Evolutionary conservation across 768 basidiomycete genomes (phyloP).

Genomic region (Sistotremastrum niveocremeum): DNA sequence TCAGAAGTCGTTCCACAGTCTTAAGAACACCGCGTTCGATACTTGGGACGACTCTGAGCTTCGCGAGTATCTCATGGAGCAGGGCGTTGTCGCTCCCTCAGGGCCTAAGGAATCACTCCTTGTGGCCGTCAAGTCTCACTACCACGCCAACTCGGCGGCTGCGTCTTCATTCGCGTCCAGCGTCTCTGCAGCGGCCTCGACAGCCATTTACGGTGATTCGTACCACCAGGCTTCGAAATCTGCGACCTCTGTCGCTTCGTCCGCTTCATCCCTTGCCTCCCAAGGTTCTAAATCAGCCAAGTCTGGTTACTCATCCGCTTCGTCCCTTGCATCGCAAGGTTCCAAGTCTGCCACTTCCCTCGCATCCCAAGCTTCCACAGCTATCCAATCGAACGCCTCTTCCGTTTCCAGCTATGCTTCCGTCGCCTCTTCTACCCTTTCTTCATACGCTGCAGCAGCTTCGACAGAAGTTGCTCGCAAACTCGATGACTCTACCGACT

Average conservation of each 20-base stretch:
- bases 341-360: conserved; percentile 15
- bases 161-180: conserved; percentile 40
- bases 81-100: conserved; percentile 74
- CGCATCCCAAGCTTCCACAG: conserved; percentile 5
- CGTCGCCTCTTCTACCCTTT: conserved; percentile 7
- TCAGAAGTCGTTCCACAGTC: conserved; percentile 41
- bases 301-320: not conserved
- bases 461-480: conserved; percentile 34
- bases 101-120: conserved; percentile 71
- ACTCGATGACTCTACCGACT: conserved; percentile 70
- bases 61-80: conserved; percentile 72
- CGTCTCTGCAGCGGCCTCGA: conserved; percentile 34
- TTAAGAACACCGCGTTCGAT: conserved; percentile 55
- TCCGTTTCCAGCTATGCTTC: not conserved
- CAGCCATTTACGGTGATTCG: conserved; percentile 32
- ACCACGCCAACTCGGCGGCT: conserved; percentile 43
- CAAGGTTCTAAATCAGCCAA: not conserved
- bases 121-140: conserved; percentile 60
- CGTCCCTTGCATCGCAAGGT: conserved; percentile 11
- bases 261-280: conserved; percentile 18
- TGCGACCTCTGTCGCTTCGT: conserved; percentile 25
- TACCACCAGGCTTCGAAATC: conserved; percentile 24
- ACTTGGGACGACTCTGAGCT: conserved; percentile 76
- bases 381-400: not conserved
- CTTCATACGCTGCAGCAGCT: conserved; percentile 33